phyloP scores from a whole-genome alignment of 202 grass and related monocot genomes.

The Eragrostis tef region DNA sequence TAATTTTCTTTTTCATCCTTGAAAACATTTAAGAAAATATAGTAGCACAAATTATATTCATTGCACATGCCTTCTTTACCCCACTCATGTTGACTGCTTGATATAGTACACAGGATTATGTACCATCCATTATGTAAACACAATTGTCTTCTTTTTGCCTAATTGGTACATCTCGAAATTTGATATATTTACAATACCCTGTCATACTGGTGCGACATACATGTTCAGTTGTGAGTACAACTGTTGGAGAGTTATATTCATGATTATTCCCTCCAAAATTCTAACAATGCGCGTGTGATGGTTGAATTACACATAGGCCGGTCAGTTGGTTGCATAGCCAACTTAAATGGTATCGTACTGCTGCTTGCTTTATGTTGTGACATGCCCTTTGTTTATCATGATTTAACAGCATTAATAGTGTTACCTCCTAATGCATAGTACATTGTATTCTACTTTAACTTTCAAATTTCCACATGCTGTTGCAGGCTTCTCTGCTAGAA shows the following conservation, averaged over 20 bases:
- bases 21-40: not conserved
- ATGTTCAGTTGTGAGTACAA: not conserved
- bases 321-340: not conserved
- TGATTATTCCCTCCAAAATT: not conserved
- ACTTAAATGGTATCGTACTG: not conserved
- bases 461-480: slow-evolving; percentile 27
- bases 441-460: slow-evolving; percentile 13
- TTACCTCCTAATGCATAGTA: not conserved
- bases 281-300: not conserved
- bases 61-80: slow-evolving; percentile 5
- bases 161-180: not conserved
- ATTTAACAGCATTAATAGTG: slow-evolving; percentile 28
- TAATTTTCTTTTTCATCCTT: not conserved
- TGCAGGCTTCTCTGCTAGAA: slow-evolving; percentile 89
- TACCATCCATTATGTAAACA: not conserved
- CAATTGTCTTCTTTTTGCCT: not conserved
- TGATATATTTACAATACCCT: not conserved
- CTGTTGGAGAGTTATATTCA: no score
- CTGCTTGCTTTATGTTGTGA: slow-evolving; percentile 6
- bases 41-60: not conserved
- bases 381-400: not conserved
- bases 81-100: not conserved
- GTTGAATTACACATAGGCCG: not conserved
- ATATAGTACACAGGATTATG: not conserved
- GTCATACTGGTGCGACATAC: not conserved